Evolutionary conservation across 1,284 basidiomycete genomes (phyloP).

Genomic region (Wolfiporia cocos): DNA sequence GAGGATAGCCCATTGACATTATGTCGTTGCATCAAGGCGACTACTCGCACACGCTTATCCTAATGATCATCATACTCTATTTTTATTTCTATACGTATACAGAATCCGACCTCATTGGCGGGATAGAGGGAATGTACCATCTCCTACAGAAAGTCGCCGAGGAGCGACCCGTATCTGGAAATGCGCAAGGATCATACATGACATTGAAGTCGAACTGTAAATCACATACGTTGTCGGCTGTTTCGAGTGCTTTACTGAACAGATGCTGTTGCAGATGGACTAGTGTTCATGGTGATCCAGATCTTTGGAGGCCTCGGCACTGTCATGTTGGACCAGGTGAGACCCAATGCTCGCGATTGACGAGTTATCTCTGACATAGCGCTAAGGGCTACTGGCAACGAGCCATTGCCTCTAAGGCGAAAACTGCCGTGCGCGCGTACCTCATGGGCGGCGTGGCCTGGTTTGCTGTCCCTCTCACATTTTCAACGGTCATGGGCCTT

Average conservation of each 20-base stretch:
- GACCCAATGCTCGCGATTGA: conserved; percentile 3
- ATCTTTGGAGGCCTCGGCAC: conserved; percentile 8
- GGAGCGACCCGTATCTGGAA: conserved; percentile 28
- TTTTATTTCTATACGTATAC: conserved; percentile 26
- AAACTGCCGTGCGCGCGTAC: conserved; percentile 27
- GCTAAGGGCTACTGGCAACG: conserved; percentile 15
- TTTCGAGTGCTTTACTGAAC: not conserved
- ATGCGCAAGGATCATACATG: conserved; percentile 33
- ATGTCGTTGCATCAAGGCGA: no score
- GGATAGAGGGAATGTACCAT: conserved; percentile 25
- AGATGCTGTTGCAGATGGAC: conserved; percentile 1
- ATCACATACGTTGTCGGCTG: conserved; percentile 9
- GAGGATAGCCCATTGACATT: no score
- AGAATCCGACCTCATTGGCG: conserved; percentile 23
- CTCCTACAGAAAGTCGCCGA: conserved; percentile 24
- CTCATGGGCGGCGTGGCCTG: conserved; percentile 32
- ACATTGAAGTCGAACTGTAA: conserved; percentile 27
- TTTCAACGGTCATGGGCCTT: conserved; percentile 36
- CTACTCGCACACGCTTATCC: conserved; percentile 28
- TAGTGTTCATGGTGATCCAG: conserved; percentile 9
- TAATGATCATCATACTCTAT: conserved; percentile 25
- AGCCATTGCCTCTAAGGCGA: conserved; percentile 28
- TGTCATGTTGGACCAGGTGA: conserved; percentile 9
- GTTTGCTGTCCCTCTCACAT: conserved; percentile 34
- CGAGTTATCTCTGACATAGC: not conserved